Conservation (phyloP, 2,329 filamentous ascomycete species). For the Lasiodiplodia gonubiensis region DNA sequence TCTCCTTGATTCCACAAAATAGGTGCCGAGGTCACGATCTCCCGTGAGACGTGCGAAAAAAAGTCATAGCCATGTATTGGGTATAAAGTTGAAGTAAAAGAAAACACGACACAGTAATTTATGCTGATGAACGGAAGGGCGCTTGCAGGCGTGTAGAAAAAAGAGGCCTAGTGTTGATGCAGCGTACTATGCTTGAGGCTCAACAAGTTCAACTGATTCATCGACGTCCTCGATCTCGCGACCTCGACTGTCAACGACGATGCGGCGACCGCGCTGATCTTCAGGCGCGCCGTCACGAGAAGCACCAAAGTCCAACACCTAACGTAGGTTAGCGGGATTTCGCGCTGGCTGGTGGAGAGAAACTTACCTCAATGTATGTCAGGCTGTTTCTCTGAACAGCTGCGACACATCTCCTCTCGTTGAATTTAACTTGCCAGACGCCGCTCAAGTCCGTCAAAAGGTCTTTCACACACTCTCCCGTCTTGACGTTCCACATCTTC, state of each 20-base stretch:
- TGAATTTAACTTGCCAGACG: conserved; percentile 99
- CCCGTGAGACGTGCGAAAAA: conserved; percentile 6
- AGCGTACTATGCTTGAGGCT: neutral
- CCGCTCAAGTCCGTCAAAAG: conserved; percentile 90
- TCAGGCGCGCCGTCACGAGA: conserved; percentile 83
- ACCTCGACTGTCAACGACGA: conserved; percentile 57
- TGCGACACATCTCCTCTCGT: conserved; percentile 91
- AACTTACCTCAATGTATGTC: conserved; percentile 90
- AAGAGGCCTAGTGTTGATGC: neutral
- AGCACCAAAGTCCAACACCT: conserved; percentile 98
- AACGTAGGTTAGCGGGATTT: conserved; percentile 42
- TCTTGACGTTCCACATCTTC: conserved; percentile 98
- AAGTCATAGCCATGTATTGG: conserved; percentile 23
- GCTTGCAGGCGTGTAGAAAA: neutral
- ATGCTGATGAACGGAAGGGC: neutral
- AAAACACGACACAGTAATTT: neutral
- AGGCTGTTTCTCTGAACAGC: conserved; percentile 91
- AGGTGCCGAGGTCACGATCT: neutral
- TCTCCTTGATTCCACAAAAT: neutral
- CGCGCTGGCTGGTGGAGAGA: conserved; percentile 30
- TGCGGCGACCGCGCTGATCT: conserved; percentile 78
- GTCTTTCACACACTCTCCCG: conserved; percentile 90
- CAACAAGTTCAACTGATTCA: conserved; percentile 29
- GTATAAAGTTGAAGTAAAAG: conserved; percentile 25
- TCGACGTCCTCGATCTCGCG: conserved; percentile 46